These are phyloP conservation scores for Trypanosomatidae sp. DNA, from an alignment of 208 protist species.

Conservation along the genomic window DNA sequence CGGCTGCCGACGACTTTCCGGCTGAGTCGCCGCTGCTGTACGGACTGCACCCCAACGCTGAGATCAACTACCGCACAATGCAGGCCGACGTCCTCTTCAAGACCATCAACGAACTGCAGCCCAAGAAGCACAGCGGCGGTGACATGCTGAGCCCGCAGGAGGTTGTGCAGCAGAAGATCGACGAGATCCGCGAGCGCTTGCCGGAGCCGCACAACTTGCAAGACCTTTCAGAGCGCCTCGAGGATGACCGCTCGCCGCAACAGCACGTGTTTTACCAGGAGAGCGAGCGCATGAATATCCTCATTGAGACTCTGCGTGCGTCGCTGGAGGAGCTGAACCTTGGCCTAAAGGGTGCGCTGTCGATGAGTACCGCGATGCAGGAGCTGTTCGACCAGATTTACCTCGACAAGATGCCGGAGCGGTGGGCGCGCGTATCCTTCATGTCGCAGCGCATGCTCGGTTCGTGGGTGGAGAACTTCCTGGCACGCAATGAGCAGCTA, in stretches of 20 bases:
- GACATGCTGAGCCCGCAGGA: constrained; percentile 90
- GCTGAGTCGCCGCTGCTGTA: constrained; percentile 96
- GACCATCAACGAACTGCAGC: constrained; percentile 97
- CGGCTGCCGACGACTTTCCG: constrained; percentile 89
- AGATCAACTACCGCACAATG: constrained; percentile 98
- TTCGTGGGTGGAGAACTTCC: constrained; percentile 96
- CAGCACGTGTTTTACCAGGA: constrained; percentile 98
- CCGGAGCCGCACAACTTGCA: constrained; percentile 92
- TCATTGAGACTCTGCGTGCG: constrained; percentile 90
- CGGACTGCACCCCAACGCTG: constrained; percentile 98
- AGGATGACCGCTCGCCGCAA: constrained; percentile 98
- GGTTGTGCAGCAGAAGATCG: constrained; percentile 92
- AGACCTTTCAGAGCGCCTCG: constrained; percentile 92
- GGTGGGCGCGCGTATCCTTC: constrained; percentile 97
- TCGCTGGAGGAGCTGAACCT: constrained; percentile 98
- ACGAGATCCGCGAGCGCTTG: constrained; percentile 91
- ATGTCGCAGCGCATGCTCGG: constrained; percentile 94
- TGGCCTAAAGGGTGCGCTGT: constrained; percentile 95
- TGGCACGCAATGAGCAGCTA: constrained; percentile 95
- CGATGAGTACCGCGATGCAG: constrained; percentile 93
- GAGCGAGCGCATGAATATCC: constrained; percentile 98
- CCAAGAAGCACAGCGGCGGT: constrained; percentile 88
- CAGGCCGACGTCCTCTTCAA: constrained; percentile 96
- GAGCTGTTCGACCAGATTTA: constrained; percentile 93
- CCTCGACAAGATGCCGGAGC: constrained; percentile 93